These are phyloP conservation scores for Leucosporidium scottii DNA, from an alignment of 768 basidiomycete genomes.

Conservation along the genomic window DNA sequence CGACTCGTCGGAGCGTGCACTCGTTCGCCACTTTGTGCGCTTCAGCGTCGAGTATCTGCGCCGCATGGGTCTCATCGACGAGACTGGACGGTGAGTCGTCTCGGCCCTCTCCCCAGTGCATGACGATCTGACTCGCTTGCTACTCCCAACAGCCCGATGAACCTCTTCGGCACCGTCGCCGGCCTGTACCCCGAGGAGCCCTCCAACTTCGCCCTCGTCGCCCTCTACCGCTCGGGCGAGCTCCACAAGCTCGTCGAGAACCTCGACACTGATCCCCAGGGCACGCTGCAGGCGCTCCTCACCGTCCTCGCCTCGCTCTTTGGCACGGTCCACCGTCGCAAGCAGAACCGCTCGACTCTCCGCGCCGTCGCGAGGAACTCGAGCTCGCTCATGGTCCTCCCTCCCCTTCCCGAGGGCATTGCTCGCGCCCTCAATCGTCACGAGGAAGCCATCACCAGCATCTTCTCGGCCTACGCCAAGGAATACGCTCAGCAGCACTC, in stretches of 20 bases:
- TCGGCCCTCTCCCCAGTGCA: slow-evolving; percentile 51
- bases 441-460: slow-evolving; percentile 49
- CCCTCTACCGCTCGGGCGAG: slow-evolving; percentile 54
- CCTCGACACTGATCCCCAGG: slow-evolving; percentile 41
- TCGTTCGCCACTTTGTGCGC: slow-evolving; percentile 59
- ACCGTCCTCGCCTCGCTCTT: slow-evolving; percentile 60
- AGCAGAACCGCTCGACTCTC: slow-evolving; percentile 45
- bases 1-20: slow-evolving; percentile 52
- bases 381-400: slow-evolving; percentile 56
- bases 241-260: slow-evolving; percentile 53
- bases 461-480: slow-evolving; percentile 55
- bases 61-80: slow-evolving; percentile 52
- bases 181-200: slow-evolving; percentile 55
- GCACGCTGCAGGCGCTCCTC: slow-evolving; percentile 48
- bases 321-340: slow-evolving; percentile 54
- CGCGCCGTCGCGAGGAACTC: slow-evolving; percentile 45
- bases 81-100: slow-evolving; percentile 52
- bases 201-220: slow-evolving; percentile 59
- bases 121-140: neutral
- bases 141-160: slow-evolving; percentile 23
- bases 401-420: slow-evolving; percentile 48
- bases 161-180: slow-evolving; percentile 30
- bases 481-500: slow-evolving; percentile 48
- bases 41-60: slow-evolving; percentile 68
- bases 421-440: slow-evolving; percentile 48